A percentile compares a stretch with the other conserved stretches of the same genome.
phyloP scores from a whole-genome alignment of 805 yeast species.

The Wickerhamiella sorbophila region DNA sequence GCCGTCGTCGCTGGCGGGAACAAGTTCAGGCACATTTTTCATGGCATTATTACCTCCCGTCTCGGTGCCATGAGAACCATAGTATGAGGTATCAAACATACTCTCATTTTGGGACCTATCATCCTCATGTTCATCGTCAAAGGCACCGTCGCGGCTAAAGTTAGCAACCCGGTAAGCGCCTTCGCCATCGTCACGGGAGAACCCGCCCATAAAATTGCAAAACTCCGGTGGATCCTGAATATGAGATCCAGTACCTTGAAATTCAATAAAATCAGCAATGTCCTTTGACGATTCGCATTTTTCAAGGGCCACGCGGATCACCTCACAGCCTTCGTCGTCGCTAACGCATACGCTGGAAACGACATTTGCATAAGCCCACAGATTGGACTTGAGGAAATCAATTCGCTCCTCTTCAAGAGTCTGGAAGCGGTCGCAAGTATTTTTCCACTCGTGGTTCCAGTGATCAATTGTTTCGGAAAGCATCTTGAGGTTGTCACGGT shows the following conservation, averaged over 20 bases:
- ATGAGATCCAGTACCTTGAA: constrained; percentile 50
- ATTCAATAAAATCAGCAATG: constrained; percentile 37
- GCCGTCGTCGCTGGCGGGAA: constrained; percentile 4
- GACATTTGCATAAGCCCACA: constrained; percentile 68
- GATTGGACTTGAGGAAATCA: constrained; percentile 49
- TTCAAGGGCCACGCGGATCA: constrained; percentile 51
- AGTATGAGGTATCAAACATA: neutral
- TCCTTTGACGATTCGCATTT: constrained; percentile 51
- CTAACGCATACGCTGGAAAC: constrained; percentile 63
- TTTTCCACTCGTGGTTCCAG: constrained; percentile 63
- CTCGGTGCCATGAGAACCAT: neutral
- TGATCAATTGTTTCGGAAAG: constrained; percentile 43
- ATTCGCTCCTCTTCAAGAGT: constrained; percentile 58
- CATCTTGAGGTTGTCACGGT: constrained; percentile 39
- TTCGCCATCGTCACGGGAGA: constrained; percentile 21
- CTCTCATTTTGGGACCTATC: neutral
- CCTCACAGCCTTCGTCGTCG: constrained; percentile 65
- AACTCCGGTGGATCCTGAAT: constrained; percentile 47
- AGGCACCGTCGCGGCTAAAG: constrained; percentile 18
- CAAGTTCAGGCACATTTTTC: neutral
- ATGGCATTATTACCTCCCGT: neutral
- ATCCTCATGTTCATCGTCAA: neutral
- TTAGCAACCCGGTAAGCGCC: constrained; percentile 24
- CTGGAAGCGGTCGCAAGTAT: constrained; percentile 48
- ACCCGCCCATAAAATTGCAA: constrained; percentile 42